Percentiles rank a stretch among this genome's conserved stretches.
phyloP scores from a whole-genome alignment of 148 eudicot species.

The Nepenthes mirabilis region DNA sequence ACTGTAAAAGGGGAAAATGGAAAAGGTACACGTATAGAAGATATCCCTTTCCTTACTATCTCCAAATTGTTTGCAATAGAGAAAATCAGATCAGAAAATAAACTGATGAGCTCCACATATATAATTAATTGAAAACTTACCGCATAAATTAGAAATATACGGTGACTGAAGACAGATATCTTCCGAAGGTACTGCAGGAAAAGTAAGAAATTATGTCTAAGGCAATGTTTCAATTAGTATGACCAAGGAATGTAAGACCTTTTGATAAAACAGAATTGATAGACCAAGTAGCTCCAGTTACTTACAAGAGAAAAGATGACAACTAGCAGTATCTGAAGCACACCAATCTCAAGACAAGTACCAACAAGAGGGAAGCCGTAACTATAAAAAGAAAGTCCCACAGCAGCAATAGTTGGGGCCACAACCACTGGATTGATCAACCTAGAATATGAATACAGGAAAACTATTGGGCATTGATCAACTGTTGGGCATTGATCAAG shows the following conservation, averaged over 20 bases:
- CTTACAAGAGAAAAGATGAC: slow-evolving; percentile 91
- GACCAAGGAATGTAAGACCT: not conserved
- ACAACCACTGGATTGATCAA: slow-evolving; percentile 96
- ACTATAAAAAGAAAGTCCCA: slow-evolving; percentile 92
- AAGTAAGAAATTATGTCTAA: slow-evolving; percentile 5
- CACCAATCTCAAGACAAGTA: slow-evolving; percentile 90
- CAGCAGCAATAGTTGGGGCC: slow-evolving; percentile 95
- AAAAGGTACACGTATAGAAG: no score
- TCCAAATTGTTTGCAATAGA: no score
- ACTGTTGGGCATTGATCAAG: no score
- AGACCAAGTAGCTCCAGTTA: slow-evolving; percentile 6
- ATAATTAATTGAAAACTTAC: slow-evolving; percentile 32
- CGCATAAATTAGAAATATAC: slow-evolving; percentile 89
- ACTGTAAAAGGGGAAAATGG: no score
- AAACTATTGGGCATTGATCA: not conserved
- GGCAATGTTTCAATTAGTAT: slow-evolving; percentile 3
- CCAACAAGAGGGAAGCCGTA: slow-evolving; percentile 95
- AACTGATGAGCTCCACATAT: not conserved
- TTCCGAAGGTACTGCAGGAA: slow-evolving; percentile 90
- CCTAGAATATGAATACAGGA: slow-evolving; percentile 27
- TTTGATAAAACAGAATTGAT: slow-evolving; percentile 2
- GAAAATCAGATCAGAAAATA: no score
- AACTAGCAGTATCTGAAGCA: slow-evolving; percentile 73
- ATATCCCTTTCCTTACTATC: no score
- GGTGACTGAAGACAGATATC: slow-evolving; percentile 82